phyloP scores from a whole-genome alignment of 345 rosid species.

The Raphanus raphanistrum region DNA sequence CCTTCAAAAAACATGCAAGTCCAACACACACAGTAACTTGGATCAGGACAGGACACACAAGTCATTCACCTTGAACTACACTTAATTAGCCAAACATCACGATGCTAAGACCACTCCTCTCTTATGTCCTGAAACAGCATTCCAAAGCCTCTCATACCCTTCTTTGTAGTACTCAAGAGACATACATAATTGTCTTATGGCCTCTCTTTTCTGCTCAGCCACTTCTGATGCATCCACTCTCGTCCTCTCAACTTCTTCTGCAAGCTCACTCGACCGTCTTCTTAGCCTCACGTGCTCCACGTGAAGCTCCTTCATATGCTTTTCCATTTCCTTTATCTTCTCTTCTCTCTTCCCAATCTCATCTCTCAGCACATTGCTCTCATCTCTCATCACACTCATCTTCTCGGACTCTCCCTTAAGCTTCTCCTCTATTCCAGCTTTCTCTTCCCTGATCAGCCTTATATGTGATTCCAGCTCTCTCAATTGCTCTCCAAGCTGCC shows the following conservation, averaged over 20 bases:
- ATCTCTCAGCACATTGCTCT: not conserved
- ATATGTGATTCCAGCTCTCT: conserved; percentile 67
- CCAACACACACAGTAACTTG: not conserved
- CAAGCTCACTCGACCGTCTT: conserved; percentile 44
- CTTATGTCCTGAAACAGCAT: conserved; percentile 42
- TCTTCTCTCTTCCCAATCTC: not conserved
- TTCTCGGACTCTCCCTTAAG: conserved; percentile 37
- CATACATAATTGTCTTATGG: conserved; percentile 40
- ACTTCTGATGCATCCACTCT: conserved; percentile 42
- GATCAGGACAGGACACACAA: not conserved
- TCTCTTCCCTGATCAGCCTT: conserved; percentile 50
- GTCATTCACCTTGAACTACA: not conserved
- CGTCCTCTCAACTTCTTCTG: conserved; percentile 52
- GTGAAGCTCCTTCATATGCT: conserved; percentile 1
- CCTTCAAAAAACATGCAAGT: not conserved
- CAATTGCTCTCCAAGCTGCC: conserved; percentile 46
- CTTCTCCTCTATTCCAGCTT: conserved; percentile 44
- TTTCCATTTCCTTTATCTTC: not conserved
- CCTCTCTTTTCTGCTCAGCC: conserved; percentile 59
- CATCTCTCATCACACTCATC: not conserved
- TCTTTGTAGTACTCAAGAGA: conserved; percentile 63
- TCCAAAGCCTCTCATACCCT: conserved; percentile 46
- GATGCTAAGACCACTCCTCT: conserved; percentile 21
- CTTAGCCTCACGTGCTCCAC: conserved; percentile 36
- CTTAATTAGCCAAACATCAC: conserved; percentile 1